A percentile compares a stretch with the other conserved stretches of the same genome.
Evolutionary conservation across 2,329 filamentous ascomycete species (phyloP).

Genomic region (Aspergillus pseudoterreus): DNA sequence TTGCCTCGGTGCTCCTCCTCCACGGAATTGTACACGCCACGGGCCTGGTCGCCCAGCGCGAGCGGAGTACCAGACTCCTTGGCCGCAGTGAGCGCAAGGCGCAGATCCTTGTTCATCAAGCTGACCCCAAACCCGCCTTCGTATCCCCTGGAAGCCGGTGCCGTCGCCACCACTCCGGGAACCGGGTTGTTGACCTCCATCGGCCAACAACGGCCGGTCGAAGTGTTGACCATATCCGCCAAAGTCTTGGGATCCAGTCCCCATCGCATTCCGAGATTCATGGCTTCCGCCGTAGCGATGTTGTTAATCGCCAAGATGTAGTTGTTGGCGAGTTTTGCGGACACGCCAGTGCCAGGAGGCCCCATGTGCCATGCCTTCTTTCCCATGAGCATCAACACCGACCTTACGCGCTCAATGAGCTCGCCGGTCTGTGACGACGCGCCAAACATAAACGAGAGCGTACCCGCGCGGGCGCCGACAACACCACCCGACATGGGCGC

Average conservation of each 20-base stretch:
- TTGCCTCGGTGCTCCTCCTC: conserved; percentile 63
- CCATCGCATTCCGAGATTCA: conserved; percentile 63
- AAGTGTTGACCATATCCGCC: conserved; percentile 84
- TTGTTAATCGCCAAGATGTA: conserved; percentile 95
- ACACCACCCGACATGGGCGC: conserved; percentile 97
- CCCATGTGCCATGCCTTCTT: conserved; percentile 83
- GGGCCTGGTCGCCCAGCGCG: conserved; percentile 61
- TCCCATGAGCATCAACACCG: conserved; percentile 77
- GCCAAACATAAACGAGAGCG: conserved; percentile 95
- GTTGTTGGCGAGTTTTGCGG: conserved; percentile 95
- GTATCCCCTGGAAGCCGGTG: conserved; percentile 75
- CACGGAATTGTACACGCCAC: conserved; percentile 64
- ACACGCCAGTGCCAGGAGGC: conserved; percentile 75
- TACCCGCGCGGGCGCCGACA: conserved; percentile 81
- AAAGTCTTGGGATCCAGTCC: conserved; percentile 64
- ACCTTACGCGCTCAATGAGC: conserved; percentile 62
- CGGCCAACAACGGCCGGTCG: conserved; percentile 94
- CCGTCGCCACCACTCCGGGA: conserved; percentile 70
- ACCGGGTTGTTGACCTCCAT: conserved; percentile 96
- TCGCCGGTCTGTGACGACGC: conserved; percentile 47
- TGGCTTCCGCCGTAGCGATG: conserved; percentile 65
- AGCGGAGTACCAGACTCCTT: conserved; percentile 63
- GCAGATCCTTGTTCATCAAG: conserved; percentile 77
- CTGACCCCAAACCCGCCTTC: conserved; percentile 71
- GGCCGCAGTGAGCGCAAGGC: conserved; percentile 69